Conservation (phyloP, 768 basidiomycete genomes). For the Sistotremastrum niveocremeum region DNA sequence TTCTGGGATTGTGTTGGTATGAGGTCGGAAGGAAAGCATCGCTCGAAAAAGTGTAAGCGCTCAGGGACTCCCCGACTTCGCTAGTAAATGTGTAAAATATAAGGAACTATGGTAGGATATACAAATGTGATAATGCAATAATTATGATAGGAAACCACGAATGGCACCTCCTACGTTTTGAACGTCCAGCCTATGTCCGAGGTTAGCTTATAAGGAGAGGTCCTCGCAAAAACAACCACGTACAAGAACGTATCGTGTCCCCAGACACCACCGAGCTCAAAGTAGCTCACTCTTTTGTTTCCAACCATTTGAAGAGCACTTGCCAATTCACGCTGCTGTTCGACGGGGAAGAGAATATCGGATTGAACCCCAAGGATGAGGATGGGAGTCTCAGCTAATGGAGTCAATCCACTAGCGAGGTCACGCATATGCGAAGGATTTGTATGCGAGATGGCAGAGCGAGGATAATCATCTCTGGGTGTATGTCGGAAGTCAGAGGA, state of each 20-base stretch:
- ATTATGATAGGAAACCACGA: constrained; percentile 67
- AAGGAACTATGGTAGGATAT: too few species aligned
- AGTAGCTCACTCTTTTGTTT: constrained; percentile 82
- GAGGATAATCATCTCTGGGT: constrained; percentile 6
- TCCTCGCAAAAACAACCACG: constrained; percentile 19
- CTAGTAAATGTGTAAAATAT: too few species aligned
- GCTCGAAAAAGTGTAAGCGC: too few species aligned
- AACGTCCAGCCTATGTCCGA: constrained; percentile 51
- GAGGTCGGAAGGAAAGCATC: too few species aligned
- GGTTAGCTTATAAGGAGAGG: constrained; percentile 2
- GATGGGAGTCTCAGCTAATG: constrained; percentile 62
- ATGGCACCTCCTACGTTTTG: constrained; percentile 86
- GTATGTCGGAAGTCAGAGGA: constrained; percentile 10
- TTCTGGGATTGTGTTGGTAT: too few species aligned
- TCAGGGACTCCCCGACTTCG: too few species aligned
- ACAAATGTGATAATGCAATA: not conserved
- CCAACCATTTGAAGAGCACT: constrained; percentile 87
- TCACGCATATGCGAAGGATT: constrained; percentile 65
- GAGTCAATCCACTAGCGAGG: constrained; percentile 65
- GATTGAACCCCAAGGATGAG: constrained; percentile 91
- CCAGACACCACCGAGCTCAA: constrained; percentile 98
- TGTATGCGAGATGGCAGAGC: constrained; percentile 29
- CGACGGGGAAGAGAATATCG: constrained; percentile 93
- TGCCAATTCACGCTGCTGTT: constrained; percentile 90
- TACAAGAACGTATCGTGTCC: constrained; percentile 96